Evolutionary conservation across 345 rosid genomes (phyloP).

Genomic region (Hibiscus syriacus): DNA sequence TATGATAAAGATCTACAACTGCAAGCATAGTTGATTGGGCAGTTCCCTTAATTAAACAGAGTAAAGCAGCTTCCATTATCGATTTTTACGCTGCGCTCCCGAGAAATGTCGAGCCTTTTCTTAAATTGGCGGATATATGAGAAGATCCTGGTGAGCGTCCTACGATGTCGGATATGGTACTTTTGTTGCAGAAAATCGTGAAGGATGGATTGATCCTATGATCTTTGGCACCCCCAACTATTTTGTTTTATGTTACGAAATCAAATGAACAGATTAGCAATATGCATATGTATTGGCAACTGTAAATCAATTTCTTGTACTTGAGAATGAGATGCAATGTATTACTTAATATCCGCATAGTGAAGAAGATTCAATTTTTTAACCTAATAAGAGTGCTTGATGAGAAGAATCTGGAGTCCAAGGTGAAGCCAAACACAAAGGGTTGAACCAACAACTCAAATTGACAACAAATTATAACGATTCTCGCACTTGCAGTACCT

Average conservation of each 20-base stretch:
- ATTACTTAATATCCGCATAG: not conserved
- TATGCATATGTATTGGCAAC: constrained; percentile 22
- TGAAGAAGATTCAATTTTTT: not conserved
- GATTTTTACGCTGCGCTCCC: constrained; percentile 60
- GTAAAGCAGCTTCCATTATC: constrained; percentile 54
- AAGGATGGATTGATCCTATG: constrained; percentile 61
- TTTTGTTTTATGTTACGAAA: too few species aligned
- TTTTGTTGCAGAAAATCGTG: constrained; percentile 57
- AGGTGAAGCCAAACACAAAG: constrained; percentile 12
- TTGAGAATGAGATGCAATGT: constrained; percentile 18
- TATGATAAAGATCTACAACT: constrained; percentile 57
- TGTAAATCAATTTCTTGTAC: constrained; percentile 45
- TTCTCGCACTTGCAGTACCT: constrained; percentile 9
- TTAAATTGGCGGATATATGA: constrained; percentile 67
- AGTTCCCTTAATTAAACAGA: constrained; percentile 53
- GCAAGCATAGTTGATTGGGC: constrained; percentile 71
- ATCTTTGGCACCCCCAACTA: constrained; percentile 3
- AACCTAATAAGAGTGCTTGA: not conserved
- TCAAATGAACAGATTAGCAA: constrained; percentile 7
- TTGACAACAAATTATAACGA: constrained; percentile 13
- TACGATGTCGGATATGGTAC: constrained; percentile 46
- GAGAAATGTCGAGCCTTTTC: constrained; percentile 73
- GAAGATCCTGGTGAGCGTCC: constrained; percentile 71
- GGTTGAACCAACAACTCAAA: constrained; percentile 7
- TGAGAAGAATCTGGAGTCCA: constrained; percentile 9